phyloP scores from a whole-genome alignment of 768 basidiomycete species.

The Termitomyces sp. region DNA sequence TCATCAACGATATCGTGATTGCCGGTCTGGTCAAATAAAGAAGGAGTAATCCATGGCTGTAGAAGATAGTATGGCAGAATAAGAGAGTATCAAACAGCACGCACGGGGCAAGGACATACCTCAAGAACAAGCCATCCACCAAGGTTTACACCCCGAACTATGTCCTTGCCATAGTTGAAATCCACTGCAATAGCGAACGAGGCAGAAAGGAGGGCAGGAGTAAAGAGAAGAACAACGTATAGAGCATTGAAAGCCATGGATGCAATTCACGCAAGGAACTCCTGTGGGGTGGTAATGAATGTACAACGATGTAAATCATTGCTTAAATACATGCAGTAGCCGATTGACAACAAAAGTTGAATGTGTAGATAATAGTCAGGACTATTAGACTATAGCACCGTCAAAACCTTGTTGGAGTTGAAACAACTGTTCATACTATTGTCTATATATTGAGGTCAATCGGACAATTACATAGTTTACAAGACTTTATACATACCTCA shows the following conservation, averaged over 20 bases:
- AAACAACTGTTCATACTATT: not conserved
- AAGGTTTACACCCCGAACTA: conserved; percentile 80
- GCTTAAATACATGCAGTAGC: not conserved
- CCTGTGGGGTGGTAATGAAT: conserved; percentile 8
- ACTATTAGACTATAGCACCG: not conserved
- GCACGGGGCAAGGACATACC: conserved; percentile 18
- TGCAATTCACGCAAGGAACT: not conserved
- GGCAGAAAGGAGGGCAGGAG: conserved; percentile 23
- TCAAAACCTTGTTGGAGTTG: not conserved
- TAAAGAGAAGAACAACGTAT: conserved; percentile 8
- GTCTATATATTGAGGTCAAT: no score
- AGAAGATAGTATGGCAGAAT: not conserved
- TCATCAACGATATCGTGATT: conserved; percentile 62
- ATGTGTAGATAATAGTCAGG: not conserved
- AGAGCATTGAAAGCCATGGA: not conserved
- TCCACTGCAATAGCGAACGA: conserved; percentile 36
- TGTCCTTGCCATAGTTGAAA: conserved; percentile 68
- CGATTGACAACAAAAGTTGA: not conserved
- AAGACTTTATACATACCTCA: no score
- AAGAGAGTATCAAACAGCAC: conserved; percentile 3
- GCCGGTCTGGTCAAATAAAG: conserved; percentile 64
- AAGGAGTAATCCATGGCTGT: conserved; percentile 77
- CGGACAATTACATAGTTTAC: no score
- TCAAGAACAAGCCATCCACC: conserved; percentile 53
- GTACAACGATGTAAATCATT: conserved; percentile 10